A percentile compares a stretch with the other conserved stretches of the same genome.
Conservation (phyloP, 106 monocot genomes). For the Apostasia shenzhenica region DNA sequence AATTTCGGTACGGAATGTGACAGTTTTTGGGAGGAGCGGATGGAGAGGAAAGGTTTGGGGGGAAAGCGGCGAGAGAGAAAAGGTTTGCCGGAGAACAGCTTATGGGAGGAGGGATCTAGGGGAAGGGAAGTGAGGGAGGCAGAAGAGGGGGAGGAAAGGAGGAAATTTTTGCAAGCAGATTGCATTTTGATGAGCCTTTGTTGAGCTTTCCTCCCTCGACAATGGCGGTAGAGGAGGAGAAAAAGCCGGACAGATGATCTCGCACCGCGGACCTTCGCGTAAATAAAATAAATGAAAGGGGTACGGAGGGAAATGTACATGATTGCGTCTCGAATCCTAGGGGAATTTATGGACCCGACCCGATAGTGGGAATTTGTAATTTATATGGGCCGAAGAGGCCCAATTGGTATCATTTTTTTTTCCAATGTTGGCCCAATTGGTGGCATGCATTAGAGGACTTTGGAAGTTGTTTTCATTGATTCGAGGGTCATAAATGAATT, state of each 20-base stretch:
- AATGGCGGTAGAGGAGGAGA: too few relatives aligned
- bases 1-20: background rate
- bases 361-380: too few relatives aligned
- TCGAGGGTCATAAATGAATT: too few relatives aligned
- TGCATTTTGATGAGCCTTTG: background rate
- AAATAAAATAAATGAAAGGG: background rate
- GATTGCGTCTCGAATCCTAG: background rate
- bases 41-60: background rate
- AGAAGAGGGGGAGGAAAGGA: background rate
- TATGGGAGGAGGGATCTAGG: background rate
- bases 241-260: background rate
- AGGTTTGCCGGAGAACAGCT: background rate
- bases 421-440: too few relatives aligned
- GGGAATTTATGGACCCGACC: background rate
- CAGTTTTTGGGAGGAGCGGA: conserved; percentile 3
- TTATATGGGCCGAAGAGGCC: too few relatives aligned
- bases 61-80: background rate
- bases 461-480: too few relatives aligned
- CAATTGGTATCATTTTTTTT: too few relatives aligned
- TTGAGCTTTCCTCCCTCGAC: background rate
- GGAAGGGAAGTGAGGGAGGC: background rate
- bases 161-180: background rate
- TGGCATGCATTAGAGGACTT: too few relatives aligned
- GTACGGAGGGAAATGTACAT: background rate
- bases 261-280: background rate